phyloP scores from a whole-genome alignment of 345 rosid species.

The Mercurialis annua region DNA sequence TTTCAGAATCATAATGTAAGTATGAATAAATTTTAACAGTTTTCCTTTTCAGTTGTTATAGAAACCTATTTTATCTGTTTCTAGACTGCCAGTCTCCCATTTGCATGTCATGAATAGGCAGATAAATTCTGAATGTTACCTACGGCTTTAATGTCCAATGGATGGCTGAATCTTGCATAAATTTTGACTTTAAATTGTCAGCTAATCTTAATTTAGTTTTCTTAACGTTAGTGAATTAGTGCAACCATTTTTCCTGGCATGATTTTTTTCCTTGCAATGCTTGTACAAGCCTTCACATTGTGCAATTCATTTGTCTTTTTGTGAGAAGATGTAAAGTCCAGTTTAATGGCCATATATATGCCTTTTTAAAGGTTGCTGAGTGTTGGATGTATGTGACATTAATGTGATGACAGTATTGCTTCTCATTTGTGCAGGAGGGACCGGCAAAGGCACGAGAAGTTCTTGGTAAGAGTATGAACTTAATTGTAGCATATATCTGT shows the following conservation, averaged over 20 bases:
- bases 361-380: neutral
- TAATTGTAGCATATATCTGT: slow-evolving; percentile 3
- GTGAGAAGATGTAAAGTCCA: neutral
- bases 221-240: neutral
- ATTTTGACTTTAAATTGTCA: neutral
- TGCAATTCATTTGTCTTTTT: neutral
- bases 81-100: neutral
- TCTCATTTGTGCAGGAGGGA: slow-evolving; percentile 60
- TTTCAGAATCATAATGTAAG: slow-evolving; percentile 81
- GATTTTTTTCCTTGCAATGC: neutral
- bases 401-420: slow-evolving; percentile 9
- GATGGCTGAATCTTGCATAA: neutral
- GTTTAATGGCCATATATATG: neutral
- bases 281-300: neutral
- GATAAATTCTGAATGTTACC: neutral
- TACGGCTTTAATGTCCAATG: neutral
- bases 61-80: neutral
- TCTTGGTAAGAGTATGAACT: slow-evolving; percentile 54
- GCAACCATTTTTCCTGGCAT: neutral
- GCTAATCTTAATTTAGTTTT: neutral
- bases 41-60: slow-evolving; percentile 1
- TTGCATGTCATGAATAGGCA: neutral
- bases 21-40: neutral
- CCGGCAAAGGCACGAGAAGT: slow-evolving; percentile 61
- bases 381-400: neutral